A percentile compares a stretch with the other conserved stretches of the same genome.
Conservation (phyloP, 495 filamentous ascomycete species). For the Trichoderma erinaceum region DNA sequence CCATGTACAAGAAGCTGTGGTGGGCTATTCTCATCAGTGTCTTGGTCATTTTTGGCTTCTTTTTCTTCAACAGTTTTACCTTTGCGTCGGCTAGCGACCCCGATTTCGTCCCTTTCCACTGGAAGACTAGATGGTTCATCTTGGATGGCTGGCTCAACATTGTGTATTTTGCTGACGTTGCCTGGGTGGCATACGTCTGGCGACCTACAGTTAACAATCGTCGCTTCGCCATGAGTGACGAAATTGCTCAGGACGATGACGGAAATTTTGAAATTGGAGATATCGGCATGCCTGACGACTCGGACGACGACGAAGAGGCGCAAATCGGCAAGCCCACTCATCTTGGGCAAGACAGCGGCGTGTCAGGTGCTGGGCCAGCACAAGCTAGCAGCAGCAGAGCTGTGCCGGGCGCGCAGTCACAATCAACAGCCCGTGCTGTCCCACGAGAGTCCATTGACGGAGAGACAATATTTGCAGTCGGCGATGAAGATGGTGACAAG, state of each 20-base stretch:
- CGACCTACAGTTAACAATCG: conserved; percentile 94
- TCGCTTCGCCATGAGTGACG: conserved; percentile 97
- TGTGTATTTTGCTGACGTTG: conserved; percentile 89
- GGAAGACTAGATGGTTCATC: conserved; percentile 95
- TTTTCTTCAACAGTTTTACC: conserved; percentile 88
- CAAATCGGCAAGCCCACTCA: conserved; percentile 32
- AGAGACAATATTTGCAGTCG: conserved; percentile 91
- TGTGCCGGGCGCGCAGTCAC: conserved; percentile 36
- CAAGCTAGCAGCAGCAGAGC: conserved; percentile 24
- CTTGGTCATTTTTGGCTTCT: conserved; percentile 92
- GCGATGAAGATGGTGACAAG: conserved; percentile 68
- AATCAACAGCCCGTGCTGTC: conserved; percentile 28
- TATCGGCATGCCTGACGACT: conserved; percentile 65
- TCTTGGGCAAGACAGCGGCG: conserved; percentile 15
- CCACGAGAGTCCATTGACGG: conserved; percentile 74
- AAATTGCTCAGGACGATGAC: conserved; percentile 98
- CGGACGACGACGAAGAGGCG: conserved; percentile 57
- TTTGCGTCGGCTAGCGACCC: conserved; percentile 78
- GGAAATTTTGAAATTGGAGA: conserved; percentile 92
- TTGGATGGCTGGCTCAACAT: conserved; percentile 96
- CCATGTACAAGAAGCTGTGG: conserved; percentile 99
- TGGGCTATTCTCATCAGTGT: conserved; percentile 92
- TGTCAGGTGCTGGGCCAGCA: conserved; percentile 14
- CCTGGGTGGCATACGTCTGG: conserved; percentile 95
- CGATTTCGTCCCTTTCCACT: conserved; percentile 89